Conservation (phyloP, 2,329 filamentous ascomycete genomes). For the Claviceps africana region DNA sequence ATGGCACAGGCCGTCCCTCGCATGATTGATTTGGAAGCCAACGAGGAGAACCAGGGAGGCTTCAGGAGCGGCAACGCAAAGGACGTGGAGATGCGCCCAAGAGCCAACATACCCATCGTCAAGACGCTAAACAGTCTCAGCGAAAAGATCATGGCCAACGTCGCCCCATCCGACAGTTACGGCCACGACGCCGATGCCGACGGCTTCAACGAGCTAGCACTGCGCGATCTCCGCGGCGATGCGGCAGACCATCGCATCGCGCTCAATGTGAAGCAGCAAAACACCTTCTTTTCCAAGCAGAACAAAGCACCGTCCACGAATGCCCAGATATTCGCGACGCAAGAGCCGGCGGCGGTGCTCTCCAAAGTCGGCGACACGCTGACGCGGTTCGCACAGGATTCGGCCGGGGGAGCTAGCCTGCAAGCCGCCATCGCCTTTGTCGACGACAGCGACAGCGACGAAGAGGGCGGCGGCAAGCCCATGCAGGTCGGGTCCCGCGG, state of each 20-base stretch:
- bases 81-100: slow-evolving; percentile 78
- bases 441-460: slow-evolving; percentile 55
- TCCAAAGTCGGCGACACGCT: slow-evolving; percentile 50
- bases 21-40: slow-evolving; percentile 84
- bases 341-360: slow-evolving; percentile 56
- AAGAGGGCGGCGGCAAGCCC: slow-evolving; percentile 35
- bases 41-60: slow-evolving; percentile 88
- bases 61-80: slow-evolving; percentile 69
- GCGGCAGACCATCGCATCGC: slow-evolving; percentile 63
- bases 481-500: slow-evolving; percentile 55
- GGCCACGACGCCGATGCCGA: slow-evolving; percentile 53
- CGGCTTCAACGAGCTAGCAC: slow-evolving; percentile 57
- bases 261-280: slow-evolving; percentile 80
- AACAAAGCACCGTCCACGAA: slow-evolving; percentile 33
- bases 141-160: slow-evolving; percentile 83
- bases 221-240: slow-evolving; percentile 68
- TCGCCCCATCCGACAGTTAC: slow-evolving; percentile 62
- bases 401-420: slow-evolving; percentile 41
- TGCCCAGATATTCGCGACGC: slow-evolving; percentile 46
- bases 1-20: slow-evolving; percentile 60
- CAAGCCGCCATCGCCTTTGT: slow-evolving; percentile 52
- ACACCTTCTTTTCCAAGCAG: slow-evolving; percentile 59
- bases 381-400: slow-evolving; percentile 32
- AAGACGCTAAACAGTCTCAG: slow-evolving; percentile 79
- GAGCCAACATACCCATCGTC: slow-evolving; percentile 73